Base-by-base conservation (phyloP, 306 rosid species). In the Castanea sativa region DNA sequence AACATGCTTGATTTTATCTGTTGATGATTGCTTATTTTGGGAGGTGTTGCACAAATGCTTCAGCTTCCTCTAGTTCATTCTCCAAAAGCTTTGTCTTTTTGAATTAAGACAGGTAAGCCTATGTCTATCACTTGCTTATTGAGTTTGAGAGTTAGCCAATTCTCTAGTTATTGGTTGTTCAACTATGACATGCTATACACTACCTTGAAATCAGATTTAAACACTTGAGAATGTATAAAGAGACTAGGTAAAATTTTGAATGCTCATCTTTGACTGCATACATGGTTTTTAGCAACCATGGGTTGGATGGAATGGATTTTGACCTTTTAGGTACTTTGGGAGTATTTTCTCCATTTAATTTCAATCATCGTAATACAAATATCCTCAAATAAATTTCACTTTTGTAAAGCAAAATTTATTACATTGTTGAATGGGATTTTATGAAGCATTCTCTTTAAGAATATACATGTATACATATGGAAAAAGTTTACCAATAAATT, bases 1-100 rank as follows among this genome's bases (percentile, higher is more conserved):
- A 95, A 87, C 91, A 90, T 78, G 81, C 83, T 81, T 90, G 83
- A 88, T 74, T 82, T 59, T 59, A 85, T 81, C 84, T 82, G 73
- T 74, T 57, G 75, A 41, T 11, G 65, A 74, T 78, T 76, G 76
- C 74, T 32, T 79, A 55, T 87, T 86, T 79, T 86, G 91, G 23
- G 86, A 70, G 84, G 88, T 87, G 78, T 80, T 77, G 70, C 43
- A 73, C 30, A 75, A 82, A 56, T 85, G 90, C 86, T 72, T 88
- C 86, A 75, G 65, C 78, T 82, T 85, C 75, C 80, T 76, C 64
- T 81, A 43, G 74, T 75, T 71, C 88, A 86, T 53, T 75, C 72
- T 73, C 75, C 80, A 84, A 88, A 73, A 89, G 80, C 82, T 78
- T 75, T 71, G 55, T 53, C 74, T 75, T 83, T 78, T 83, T 76